Base-by-base conservation (phyloP, 2,329 filamentous ascomycete genomes). In the Xylariales sp. region DNA sequence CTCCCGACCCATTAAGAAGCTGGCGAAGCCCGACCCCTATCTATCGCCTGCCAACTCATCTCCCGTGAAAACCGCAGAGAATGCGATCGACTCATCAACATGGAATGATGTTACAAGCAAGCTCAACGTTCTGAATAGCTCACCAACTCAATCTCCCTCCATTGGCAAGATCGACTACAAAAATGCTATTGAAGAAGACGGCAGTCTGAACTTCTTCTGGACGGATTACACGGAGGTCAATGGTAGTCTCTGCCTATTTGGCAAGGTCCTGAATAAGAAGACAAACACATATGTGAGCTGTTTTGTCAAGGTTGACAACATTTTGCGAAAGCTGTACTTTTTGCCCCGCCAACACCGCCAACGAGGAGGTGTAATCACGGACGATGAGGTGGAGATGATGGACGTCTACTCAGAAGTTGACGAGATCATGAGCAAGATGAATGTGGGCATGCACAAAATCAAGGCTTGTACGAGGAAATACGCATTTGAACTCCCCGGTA, bases 231-330 rank as follows among this genome's bases (percentile, higher is more conserved):
- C 85, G 1, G 93, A 98, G 57, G 71, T 95, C 57, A 89, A 90
- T 53, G 91, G 91, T 42, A 93, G 83, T 50, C 69, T 98, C 8
- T 97, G 89, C 59, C 74, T 98, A 10, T 97, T 98, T 56, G 93
- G 93, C 46, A 98, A 98, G 58, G 91, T 96, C 17, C 81, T 89
- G 52, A 89, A 96, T 66, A 95, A 90, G 61, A 85, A 81, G 52
- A 87, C 79, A 2, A 81, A 78, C 36, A 70, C 72, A 29, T 90
- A 87, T 56, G 84, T 89, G 42, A 98, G 93, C 63, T 94, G 89
- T 53, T 97, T 98, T 54, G 78, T 96, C 60, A 97, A 97, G 61
- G 72, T 98, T 15, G 90, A 98, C 69, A 96, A 96, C 50, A 86
- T 98, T 42, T 63, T 95, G 38, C 80, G 93, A 42, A 97, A 95